A percentile compares a stretch with the other conserved stretches of the same genome.
phyloP scores from a whole-genome alignment of 306 rosid genomes.

The Gillenia trifoliata region DNA sequence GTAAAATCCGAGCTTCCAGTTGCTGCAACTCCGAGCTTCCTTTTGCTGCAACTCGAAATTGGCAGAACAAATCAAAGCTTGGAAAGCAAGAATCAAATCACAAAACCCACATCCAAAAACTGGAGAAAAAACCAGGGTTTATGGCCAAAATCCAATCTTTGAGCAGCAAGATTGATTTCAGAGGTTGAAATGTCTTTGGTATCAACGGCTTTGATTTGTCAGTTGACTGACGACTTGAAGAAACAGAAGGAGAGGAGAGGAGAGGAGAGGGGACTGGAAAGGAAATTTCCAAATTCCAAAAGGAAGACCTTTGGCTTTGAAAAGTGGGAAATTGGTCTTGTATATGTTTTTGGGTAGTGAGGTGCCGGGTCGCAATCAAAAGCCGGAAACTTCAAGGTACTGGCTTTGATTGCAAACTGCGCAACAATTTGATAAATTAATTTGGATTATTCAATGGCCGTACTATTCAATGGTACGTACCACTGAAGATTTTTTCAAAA shows the following conservation, averaged over 20 bases:
- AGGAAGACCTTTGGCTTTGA: slow-evolving; percentile 4
- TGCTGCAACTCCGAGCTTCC: not conserved
- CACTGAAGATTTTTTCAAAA: too few relatives aligned
- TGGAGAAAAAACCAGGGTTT: not conserved
- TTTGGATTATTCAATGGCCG: too few relatives aligned
- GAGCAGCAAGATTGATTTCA: not conserved
- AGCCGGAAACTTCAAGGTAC: slow-evolving; percentile 13
- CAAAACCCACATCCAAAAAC: slow-evolving; percentile 12
- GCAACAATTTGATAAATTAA: not conserved
- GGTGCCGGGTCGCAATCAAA: not conserved
- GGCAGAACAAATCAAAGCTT: slow-evolving; percentile 13
- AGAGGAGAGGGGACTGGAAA: not conserved
- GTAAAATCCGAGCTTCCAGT: slow-evolving; percentile 22
- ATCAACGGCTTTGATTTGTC: slow-evolving; percentile 14
- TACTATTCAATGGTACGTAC: too few relatives aligned
- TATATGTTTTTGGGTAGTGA: not conserved
- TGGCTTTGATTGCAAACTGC: not conserved
- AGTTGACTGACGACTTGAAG: slow-evolving; percentile 27
- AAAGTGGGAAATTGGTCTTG: not conserved
- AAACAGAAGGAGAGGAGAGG: not conserved
- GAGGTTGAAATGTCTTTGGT: not conserved
- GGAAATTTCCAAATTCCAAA: slow-evolving; percentile 10
- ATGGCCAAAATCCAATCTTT: not conserved
- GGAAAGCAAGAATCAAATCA: slow-evolving; percentile 10
- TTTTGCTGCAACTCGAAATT: slow-evolving; percentile 15